Evolutionary conservation across 768 basidiomycete genomes (phyloP).

Genomic region (Kwoniella bestiolae): DNA sequence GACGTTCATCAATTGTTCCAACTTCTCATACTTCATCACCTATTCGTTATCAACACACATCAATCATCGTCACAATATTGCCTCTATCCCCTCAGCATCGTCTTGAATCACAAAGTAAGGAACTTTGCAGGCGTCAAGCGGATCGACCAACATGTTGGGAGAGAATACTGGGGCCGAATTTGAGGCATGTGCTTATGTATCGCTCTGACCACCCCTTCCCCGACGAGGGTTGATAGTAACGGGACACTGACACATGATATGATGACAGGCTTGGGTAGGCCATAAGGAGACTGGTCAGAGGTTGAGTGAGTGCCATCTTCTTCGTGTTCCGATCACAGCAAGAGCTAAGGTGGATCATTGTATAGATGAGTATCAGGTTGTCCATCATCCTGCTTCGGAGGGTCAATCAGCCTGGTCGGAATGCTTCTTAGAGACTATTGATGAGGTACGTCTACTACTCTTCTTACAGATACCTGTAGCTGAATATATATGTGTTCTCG

Average conservation of each 20-base stretch:
- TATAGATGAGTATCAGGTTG: slow-evolving; percentile 18
- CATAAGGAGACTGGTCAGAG: neutral
- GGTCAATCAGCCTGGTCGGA: slow-evolving; percentile 3
- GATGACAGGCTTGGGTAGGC: slow-evolving; percentile 19
- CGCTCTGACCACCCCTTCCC: neutral
- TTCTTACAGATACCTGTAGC: too few species aligned
- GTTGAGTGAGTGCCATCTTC: slow-evolving; percentile 10
- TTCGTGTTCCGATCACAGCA: neutral
- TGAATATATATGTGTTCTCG: neutral
- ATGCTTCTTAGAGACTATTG: slow-evolving; percentile 21
- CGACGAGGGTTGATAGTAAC: neutral
- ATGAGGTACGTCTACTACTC: slow-evolving; percentile 8
- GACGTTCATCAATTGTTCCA: too few species aligned
- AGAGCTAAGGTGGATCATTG: neutral
- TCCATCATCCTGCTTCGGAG: neutral
- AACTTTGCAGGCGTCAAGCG: too few species aligned
- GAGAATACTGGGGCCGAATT: neutral
- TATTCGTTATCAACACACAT: too few species aligned
- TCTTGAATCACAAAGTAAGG: too few species aligned
- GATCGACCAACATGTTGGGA: neutral
- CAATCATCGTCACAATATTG: too few species aligned
- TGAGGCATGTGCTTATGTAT: slow-evolving; percentile 1
- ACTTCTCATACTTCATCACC: too few species aligned
- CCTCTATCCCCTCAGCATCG: too few species aligned
- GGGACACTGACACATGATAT: neutral